Percentiles rank a stretch among this genome's conserved stretches.
These are phyloP conservation scores for Hura crepitans DNA, from an alignment of 441 rosid genomes.

Conservation along the genomic window DNA sequence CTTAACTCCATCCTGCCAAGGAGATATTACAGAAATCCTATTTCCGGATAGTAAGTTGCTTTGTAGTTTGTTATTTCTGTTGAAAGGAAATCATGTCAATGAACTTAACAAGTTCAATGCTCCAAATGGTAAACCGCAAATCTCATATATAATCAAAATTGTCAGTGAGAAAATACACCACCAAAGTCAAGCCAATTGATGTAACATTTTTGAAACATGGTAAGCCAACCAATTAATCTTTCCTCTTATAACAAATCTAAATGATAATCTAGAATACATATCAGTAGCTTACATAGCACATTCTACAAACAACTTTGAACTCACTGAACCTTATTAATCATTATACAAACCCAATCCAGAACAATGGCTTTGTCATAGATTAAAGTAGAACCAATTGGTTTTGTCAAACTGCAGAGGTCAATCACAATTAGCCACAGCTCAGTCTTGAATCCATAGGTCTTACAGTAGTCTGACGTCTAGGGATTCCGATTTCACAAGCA, in stretches of 20 bases:
- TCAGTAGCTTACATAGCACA: conserved; percentile 12
- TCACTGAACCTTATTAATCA: conserved; percentile 13
- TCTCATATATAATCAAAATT: not conserved
- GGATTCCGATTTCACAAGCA: conserved; percentile 91
- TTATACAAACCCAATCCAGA: conserved; percentile 3
- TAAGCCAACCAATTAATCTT: conserved; percentile 13
- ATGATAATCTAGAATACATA: conserved; percentile 22
- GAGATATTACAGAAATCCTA: too few relatives aligned
- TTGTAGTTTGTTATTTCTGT: too few relatives aligned
- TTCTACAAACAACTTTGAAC: conserved; percentile 16
- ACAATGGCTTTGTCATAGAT: conserved; percentile 3
- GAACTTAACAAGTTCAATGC: too few relatives aligned
- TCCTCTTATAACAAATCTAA: not conserved
- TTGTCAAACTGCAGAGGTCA: conserved; percentile 4
- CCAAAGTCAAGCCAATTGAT: conserved; percentile 24
- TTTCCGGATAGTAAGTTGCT: too few relatives aligned
- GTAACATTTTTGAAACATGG: conserved; percentile 22
- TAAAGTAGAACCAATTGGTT: conserved; percentile 13
- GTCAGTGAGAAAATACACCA: not conserved
- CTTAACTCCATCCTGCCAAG: too few relatives aligned
- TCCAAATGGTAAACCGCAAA: not conserved
- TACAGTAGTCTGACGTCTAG: conserved; percentile 63
- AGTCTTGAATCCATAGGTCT: conserved; percentile 53
- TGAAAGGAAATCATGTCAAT: too few relatives aligned
- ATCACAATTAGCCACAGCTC: conserved; percentile 41